Evolutionary conservation across 2,329 filamentous ascomycete genomes (phyloP).

Genomic region (Cladosporium sp.): DNA sequence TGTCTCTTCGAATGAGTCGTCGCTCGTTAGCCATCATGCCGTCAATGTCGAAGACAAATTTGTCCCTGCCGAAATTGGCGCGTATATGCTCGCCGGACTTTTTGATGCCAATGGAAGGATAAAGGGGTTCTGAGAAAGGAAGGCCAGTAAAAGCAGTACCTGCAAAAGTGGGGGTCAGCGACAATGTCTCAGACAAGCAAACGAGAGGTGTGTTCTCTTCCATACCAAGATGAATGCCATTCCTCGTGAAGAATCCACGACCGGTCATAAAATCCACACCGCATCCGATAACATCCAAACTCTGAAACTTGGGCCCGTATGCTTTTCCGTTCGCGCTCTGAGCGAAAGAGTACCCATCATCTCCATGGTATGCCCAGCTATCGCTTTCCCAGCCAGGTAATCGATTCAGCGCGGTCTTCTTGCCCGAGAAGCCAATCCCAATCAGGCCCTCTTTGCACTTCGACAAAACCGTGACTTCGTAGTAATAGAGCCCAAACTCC

Average conservation of each 20-base stretch:
- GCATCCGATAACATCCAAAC: slow-evolving; percentile 58
- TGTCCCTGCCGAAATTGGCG: slow-evolving; percentile 62
- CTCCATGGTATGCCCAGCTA: slow-evolving; percentile 63
- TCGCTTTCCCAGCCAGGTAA: slow-evolving; percentile 63
- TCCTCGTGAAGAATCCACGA: slow-evolving; percentile 61
- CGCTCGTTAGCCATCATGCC: slow-evolving; percentile 68
- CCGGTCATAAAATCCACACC: slow-evolving; percentile 60
- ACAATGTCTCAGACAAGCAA: too few relatives aligned
- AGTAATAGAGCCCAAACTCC: slow-evolving; percentile 93
- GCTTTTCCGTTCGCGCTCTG: slow-evolving; percentile 52
- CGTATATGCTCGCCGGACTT: slow-evolving; percentile 55
- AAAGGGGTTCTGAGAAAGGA: slow-evolving; percentile 54
- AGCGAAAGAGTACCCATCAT: slow-evolving; percentile 60
- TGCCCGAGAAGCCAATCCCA: slow-evolving; percentile 57
- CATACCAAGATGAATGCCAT: slow-evolving; percentile 54
- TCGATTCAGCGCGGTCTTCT: slow-evolving; percentile 55
- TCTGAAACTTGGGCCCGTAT: slow-evolving; percentile 57
- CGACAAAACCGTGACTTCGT: slow-evolving; percentile 65
- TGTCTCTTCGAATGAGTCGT: slow-evolving; percentile 54
- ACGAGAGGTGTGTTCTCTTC: too few relatives aligned
- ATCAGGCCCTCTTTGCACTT: slow-evolving; percentile 59
- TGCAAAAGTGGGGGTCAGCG: too few relatives aligned
- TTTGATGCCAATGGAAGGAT: slow-evolving; percentile 63
- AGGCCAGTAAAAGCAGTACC: slow-evolving; percentile 68
- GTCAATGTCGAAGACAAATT: slow-evolving; percentile 90